Evolutionary conservation across 345 rosid genomes (phyloP).

Genomic region (Linum usitatissimum): DNA sequence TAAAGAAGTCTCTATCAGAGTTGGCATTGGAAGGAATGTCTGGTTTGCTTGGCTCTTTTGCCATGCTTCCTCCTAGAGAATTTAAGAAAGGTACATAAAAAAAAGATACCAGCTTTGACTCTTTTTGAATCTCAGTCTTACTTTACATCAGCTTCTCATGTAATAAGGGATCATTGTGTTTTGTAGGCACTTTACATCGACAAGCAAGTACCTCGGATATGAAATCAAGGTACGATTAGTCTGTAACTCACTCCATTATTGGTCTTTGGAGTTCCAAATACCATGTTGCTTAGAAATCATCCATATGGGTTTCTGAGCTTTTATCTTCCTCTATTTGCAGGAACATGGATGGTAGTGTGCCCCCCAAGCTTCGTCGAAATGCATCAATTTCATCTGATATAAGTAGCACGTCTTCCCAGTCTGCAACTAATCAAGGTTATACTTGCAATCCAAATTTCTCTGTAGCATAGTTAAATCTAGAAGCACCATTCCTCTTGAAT

Average conservation of each 20-base stretch:
- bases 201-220: constrained; percentile 48
- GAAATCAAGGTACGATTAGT: constrained; percentile 39
- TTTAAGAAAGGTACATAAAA: constrained; percentile 37
- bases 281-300: not conserved
- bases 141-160: not conserved
- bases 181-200: constrained; percentile 40
- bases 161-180: not conserved
- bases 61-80: constrained; percentile 44
- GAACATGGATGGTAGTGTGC: constrained; percentile 34
- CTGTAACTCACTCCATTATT: not conserved
- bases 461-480: not conserved
- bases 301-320: constrained; percentile 2
- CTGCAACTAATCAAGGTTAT: constrained; percentile 38
- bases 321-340: constrained; percentile 24
- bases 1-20: constrained; percentile 72
- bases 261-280: not conserved
- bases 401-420: constrained; percentile 42
- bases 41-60: constrained; percentile 58
- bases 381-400: constrained; percentile 60
- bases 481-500: not conserved
- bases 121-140: not conserved
- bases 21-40: constrained; percentile 61
- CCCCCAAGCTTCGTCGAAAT: constrained; percentile 51
- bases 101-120: not conserved
- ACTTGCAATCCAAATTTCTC: not conserved